Evolutionary conservation across 495 filamentous ascomycete species (phyloP).

Genomic region (Trichoderma reesei): DNA sequence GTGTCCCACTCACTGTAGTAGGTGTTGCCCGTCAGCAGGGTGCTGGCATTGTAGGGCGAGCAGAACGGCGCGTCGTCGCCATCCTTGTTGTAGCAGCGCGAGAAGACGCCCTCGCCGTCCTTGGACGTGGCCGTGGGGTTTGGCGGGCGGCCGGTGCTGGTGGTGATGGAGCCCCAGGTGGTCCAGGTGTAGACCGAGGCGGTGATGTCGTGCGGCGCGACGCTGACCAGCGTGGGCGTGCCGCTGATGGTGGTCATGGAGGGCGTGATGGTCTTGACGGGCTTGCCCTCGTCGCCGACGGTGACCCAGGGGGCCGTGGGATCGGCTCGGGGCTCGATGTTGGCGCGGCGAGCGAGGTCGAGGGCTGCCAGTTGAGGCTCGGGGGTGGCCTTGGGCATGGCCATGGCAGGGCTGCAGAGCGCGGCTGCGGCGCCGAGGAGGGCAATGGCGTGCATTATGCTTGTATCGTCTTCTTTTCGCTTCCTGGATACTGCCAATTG

Average conservation of each 20-base stretch:
- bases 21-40: constrained; percentile 23
- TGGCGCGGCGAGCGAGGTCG: not conserved
- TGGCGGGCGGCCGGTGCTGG: constrained; percentile 19
- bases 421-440: constrained; percentile 1
- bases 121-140: constrained; percentile 22
- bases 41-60: constrained; percentile 21
- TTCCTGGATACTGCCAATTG: too few relatives aligned
- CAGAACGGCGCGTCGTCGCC: constrained; percentile 33
- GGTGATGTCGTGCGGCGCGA: constrained; percentile 32
- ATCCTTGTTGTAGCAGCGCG: constrained; percentile 29
- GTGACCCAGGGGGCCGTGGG: constrained; percentile 29
- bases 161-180: constrained; percentile 21
- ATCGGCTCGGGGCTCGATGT: constrained; percentile 8
- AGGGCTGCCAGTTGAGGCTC: not conserved
- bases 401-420: constrained; percentile 7
- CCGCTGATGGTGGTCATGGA: constrained; percentile 28
- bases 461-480: not conserved
- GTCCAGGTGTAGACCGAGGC: constrained; percentile 30
- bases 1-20: constrained; percentile 34
- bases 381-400: constrained; percentile 1
- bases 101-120: constrained; percentile 24
- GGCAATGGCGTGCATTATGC: not conserved
- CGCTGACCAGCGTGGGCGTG: constrained; percentile 28
- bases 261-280: constrained; percentile 30
- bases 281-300: constrained; percentile 27